Percentiles rank a stretch among this genome's conserved stretches.
phyloP scores from a whole-genome alignment of 257 asterid genomes.

The Ocimum tenuiflorum region DNA sequence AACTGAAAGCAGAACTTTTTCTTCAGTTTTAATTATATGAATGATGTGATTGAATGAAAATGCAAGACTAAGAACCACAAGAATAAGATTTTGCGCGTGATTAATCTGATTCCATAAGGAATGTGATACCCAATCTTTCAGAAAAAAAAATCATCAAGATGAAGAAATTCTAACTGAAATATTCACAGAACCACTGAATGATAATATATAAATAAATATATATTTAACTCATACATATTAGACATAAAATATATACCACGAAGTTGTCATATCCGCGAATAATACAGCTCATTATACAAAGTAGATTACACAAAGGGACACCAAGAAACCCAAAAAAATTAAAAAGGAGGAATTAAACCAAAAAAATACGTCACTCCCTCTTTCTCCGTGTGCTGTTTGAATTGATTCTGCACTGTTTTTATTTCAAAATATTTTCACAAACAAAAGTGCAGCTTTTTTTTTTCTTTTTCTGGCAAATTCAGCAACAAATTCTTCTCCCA shows the following conservation, averaged over 20 bases:
- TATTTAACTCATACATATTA: slow-evolving; percentile 12
- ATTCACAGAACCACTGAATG: slow-evolving; percentile 17
- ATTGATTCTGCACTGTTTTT: slow-evolving; percentile 4
- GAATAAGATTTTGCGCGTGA: too few relatives aligned
- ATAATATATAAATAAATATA: neutral
- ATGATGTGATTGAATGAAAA: neutral
- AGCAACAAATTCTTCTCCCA: neutral
- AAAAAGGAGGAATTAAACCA: neutral
- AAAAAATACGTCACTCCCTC: slow-evolving; percentile 15
- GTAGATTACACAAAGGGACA: too few relatives aligned
- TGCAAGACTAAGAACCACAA: neutral
- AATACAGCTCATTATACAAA: slow-evolving; percentile 36
- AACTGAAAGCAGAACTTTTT: too few relatives aligned
- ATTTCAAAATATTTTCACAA: slow-evolving; percentile 10
- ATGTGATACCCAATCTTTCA: slow-evolving; percentile 30
- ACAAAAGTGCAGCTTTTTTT: neutral
- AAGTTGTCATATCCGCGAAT: slow-evolving; percentile 41
- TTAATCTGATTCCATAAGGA: slow-evolving; percentile 24
- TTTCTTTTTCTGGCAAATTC: neutral
- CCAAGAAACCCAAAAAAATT: neutral
- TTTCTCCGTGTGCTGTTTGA: slow-evolving; percentile 2
- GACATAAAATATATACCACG: neutral
- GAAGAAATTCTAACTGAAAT: slow-evolving; percentile 14
- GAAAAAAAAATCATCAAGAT: slow-evolving; percentile 5
- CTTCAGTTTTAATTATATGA: too few relatives aligned